Evolutionary conservation across 2,329 filamentous ascomycete species (phyloP).

Genomic region (Epichloe sp.): DNA sequence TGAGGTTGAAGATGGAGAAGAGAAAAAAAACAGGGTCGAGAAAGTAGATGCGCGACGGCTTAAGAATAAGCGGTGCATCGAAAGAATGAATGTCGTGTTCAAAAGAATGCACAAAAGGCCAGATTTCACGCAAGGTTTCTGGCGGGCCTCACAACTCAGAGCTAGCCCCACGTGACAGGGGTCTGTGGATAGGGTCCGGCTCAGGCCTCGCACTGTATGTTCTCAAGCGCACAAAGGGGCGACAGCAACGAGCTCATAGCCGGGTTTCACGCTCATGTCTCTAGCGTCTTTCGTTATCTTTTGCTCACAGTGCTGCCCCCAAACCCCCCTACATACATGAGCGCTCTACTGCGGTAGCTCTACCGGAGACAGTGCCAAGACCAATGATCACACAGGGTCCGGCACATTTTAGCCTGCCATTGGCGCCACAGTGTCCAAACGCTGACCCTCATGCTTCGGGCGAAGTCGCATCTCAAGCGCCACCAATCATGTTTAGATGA

Average conservation of each 20-base stretch:
- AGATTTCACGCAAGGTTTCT: conserved; percentile 28
- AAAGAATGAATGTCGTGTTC: conserved; percentile 31
- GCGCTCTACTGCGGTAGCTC: background rate
- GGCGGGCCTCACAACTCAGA: background rate
- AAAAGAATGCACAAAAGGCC: conserved; percentile 32
- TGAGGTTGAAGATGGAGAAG: conserved; percentile 11
- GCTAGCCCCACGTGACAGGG: conserved; percentile 19
- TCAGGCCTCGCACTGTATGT: background rate
- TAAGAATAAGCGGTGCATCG: conserved; percentile 19
- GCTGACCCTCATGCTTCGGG: conserved; percentile 1
- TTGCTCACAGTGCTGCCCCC: too few species aligned
- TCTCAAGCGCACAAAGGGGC: background rate
- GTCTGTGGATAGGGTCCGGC: background rate
- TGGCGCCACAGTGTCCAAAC: conserved; percentile 6
- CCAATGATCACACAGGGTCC: background rate
- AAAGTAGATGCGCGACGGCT: conserved; percentile 17
- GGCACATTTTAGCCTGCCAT: conserved; percentile 5
- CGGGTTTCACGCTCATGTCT: too few species aligned
- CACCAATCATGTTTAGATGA: background rate
- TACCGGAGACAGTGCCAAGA: conserved; percentile 1
- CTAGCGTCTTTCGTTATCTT: too few species aligned
- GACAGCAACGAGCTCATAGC: background rate
- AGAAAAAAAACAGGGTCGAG: conserved; percentile 12
- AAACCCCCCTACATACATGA: too few species aligned
- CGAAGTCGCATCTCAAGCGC: background rate